Conservation (phyloP, 163 green algal genomes). For the Scenedesmus sp. region DNA sequence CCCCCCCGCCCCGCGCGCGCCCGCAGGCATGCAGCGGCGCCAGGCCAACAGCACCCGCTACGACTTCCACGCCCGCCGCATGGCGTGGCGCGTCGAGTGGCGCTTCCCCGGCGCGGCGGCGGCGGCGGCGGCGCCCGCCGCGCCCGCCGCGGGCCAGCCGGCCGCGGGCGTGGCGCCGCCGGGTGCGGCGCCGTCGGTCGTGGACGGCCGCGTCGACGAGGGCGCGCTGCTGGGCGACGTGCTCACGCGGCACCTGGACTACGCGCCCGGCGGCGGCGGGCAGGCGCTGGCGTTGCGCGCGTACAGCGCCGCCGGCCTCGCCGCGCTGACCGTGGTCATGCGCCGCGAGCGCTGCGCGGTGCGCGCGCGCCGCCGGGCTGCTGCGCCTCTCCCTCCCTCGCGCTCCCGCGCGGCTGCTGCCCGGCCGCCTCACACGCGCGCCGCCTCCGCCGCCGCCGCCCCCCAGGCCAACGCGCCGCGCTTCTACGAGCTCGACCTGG, state of each 20-base stretch:
- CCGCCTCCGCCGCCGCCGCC: slow-evolving; percentile 5
- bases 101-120: slow-evolving; percentile 56
- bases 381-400: not conserved
- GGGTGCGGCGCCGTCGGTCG: not conserved
- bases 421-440: not conserved
- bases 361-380: not conserved
- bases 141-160: not conserved
- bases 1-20: not conserved
- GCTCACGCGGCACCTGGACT: slow-evolving; percentile 53
- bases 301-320: slow-evolving; percentile 44
- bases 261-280: slow-evolving; percentile 49
- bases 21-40: slow-evolving; percentile 73
- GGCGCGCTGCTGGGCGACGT: slow-evolving; percentile 44
- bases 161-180: not conserved
- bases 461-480: slow-evolving; percentile 22
- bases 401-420: not conserved
- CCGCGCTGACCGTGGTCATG: slow-evolving; percentile 62
- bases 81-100: slow-evolving; percentile 81
- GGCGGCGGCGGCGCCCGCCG: slow-evolving; percentile 1
- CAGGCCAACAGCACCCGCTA: slow-evolving; percentile 74
- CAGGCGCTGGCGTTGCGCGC: slow-evolving; percentile 47
- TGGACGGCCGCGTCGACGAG: slow-evolving; percentile 45
- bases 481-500: slow-evolving; percentile 19
- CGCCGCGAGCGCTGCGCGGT: slow-evolving; percentile 73
- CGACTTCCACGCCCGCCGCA: slow-evolving; percentile 57